A percentile compares a stretch with the other conserved stretches of the same genome.
Evolutionary conservation across 108 stramenopile species (phyloP).

Genomic region (Skeletonema marinoi): DNA sequence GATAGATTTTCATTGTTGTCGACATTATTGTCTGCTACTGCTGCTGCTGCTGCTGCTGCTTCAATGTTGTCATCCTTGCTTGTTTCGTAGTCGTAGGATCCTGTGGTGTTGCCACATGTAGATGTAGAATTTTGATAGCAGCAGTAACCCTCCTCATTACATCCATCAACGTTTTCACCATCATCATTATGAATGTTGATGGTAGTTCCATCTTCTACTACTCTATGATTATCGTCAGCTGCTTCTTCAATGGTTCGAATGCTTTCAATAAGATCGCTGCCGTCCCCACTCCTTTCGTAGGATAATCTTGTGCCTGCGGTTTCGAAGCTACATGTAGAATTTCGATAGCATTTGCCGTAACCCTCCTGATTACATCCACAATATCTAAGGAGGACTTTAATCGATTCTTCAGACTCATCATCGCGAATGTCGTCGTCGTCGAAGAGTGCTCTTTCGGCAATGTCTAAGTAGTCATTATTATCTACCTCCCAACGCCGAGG

Average conservation of each 20-base stretch:
- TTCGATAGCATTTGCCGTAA: slow-evolving; percentile 3
- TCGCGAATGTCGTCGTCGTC: slow-evolving; percentile 20
- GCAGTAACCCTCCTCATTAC: no score
- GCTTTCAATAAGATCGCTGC: background rate
- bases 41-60: background rate
- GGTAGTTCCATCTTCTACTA: no score
- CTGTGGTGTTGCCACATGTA: no score
- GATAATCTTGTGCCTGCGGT: background rate
- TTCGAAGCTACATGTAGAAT: background rate
- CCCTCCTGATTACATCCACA: slow-evolving; percentile 33
- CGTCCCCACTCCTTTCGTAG: background rate
- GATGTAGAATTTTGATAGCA: no score
- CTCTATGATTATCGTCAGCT: no score
- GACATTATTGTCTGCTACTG: background rate
- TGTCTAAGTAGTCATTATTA: background rate
- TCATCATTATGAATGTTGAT: no score
- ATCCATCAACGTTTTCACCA: no score
- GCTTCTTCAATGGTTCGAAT: background rate
- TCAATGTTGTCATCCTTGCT: no score
- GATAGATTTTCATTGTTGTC: background rate
- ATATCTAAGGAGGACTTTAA: slow-evolving; percentile 43
- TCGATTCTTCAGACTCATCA: slow-evolving; percentile 44
- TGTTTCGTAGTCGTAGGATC: no score
- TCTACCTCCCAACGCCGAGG: background rate
- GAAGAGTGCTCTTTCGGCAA: background rate